Evolutionary conservation across 2,329 filamentous ascomycete genomes (phyloP).

Genomic region (Pestalotiopsis sp.): DNA sequence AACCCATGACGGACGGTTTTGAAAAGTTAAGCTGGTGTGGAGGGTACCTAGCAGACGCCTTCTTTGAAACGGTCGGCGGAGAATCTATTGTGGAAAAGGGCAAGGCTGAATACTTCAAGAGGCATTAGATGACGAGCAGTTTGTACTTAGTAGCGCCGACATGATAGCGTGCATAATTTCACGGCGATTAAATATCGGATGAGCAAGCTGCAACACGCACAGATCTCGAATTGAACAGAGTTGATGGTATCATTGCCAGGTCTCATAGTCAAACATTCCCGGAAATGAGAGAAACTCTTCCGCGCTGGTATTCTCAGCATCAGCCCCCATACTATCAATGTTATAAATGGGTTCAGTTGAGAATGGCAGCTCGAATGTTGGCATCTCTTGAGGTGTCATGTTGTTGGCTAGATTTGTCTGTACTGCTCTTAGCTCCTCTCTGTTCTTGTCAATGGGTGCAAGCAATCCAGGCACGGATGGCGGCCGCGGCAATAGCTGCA

Average conservation of each 20-base stretch:
- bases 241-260: background rate
- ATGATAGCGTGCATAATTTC: background rate
- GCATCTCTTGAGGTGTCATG: background rate
- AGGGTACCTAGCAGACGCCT: constrained; percentile 38
- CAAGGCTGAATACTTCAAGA: background rate
- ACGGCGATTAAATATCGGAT: background rate
- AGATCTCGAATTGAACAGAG: background rate
- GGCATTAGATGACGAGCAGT: constrained; percentile 7
- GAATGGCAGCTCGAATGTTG: constrained; percentile 3
- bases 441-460: background rate
- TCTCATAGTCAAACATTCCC: constrained; percentile 4
- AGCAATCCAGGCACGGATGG: constrained; percentile 3
- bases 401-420: background rate
- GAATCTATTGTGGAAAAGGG: constrained; percentile 19
- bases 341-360: background rate
- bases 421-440: background rate
- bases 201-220: background rate
- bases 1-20: constrained; percentile 35
- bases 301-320: background rate
- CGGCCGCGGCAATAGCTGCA: background rate
- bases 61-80: constrained; percentile 36
- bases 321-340: constrained; percentile 1
- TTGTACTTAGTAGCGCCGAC: background rate
- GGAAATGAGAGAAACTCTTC: constrained; percentile 1
- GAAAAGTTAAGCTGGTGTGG: constrained; percentile 38